phyloP scores from a whole-genome alignment of 2,329 filamentous ascomycete species.

The Fusarium equiseti region DNA sequence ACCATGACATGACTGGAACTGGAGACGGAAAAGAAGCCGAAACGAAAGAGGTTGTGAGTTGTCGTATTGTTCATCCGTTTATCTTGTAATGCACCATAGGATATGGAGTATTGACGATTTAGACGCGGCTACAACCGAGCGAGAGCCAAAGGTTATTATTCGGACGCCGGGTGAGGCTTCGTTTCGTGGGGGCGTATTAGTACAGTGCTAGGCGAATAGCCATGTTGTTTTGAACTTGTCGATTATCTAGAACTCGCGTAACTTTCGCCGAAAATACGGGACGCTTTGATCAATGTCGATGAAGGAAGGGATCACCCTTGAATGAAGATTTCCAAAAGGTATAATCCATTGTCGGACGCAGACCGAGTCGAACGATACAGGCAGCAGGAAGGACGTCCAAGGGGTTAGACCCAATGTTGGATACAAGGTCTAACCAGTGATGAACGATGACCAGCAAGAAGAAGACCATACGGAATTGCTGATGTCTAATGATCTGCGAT shows the following conservation, averaged over 20 bases:
- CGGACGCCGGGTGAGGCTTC: conserved; percentile 17
- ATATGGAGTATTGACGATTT: neutral
- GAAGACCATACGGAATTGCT: neutral
- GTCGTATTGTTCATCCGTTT: conserved; percentile 16
- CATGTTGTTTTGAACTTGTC: conserved; percentile 5
- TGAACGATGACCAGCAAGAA: neutral
- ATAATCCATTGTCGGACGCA: conserved; percentile 22
- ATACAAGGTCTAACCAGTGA: conserved; percentile 1
- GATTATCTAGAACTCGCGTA: conserved; percentile 23
- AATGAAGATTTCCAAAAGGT: conserved; percentile 20
- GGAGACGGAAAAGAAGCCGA: conserved; percentile 35
- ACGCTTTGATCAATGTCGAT: conserved; percentile 16
- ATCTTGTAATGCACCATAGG: conserved; percentile 13
- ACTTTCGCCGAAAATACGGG: conserved; percentile 33
- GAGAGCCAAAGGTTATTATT: conserved; percentile 21
- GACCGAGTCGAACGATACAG: conserved; percentile 32
- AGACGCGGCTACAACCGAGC: conserved; percentile 16
- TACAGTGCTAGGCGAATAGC: conserved; percentile 2
- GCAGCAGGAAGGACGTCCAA: conserved; percentile 15
- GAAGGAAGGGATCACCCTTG: conserved; percentile 24
- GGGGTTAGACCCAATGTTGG: conserved; percentile 12
- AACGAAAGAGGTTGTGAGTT: conserved; percentile 36
- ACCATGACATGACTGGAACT: conserved; percentile 23
- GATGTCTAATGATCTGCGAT: conserved; percentile 4
- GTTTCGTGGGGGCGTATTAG: conserved; percentile 10